These are phyloP conservation scores for Phylloporus arenicola DNA, from an alignment of 768 basidiomycete species.

Conservation along the genomic window DNA sequence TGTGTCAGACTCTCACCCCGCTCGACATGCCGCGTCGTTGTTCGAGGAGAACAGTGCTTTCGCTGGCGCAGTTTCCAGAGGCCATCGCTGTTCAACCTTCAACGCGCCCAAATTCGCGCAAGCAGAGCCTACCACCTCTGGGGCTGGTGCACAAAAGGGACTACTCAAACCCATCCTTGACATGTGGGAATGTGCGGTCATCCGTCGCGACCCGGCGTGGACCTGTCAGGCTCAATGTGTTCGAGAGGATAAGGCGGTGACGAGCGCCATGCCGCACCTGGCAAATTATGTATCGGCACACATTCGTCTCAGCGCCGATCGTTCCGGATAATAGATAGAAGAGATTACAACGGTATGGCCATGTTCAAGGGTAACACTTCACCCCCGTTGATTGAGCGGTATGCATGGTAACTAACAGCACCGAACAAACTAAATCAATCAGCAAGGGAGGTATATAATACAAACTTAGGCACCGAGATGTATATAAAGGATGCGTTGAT, in stretches of 20 bases:
- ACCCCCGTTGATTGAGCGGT: too few species aligned
- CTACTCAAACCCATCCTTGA: constrained; percentile 45
- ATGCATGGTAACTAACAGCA: too few species aligned
- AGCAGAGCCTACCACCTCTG: constrained; percentile 46
- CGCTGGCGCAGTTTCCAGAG: constrained; percentile 30
- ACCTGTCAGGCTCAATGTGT: constrained; percentile 43
- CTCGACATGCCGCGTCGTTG: constrained; percentile 47
- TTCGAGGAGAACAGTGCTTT: constrained; percentile 45
- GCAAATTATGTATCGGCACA: constrained; percentile 36
- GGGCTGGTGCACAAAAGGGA: constrained; percentile 39
- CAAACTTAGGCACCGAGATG: too few species aligned
- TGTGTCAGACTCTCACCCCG: constrained; percentile 44
- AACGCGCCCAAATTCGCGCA: constrained; percentile 49
- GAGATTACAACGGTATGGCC: constrained; percentile 17
- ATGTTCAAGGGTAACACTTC: not conserved
- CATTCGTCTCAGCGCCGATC: constrained; percentile 50
- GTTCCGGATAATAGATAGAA: constrained; percentile 49
- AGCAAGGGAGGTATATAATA: too few species aligned
- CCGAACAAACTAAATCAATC: too few species aligned
- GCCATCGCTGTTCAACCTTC: constrained; percentile 33
- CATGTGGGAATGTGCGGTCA: constrained; percentile 48
- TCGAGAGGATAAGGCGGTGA: constrained; percentile 43
- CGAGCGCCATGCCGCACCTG: constrained; percentile 41
- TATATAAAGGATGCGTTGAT: too few species aligned
- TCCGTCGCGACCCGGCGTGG: constrained; percentile 55